Percentiles rank a stretch among this genome's conserved stretches.
phyloP scores from a whole-genome alignment of 345 rosid genomes.

The Psidium friedrichsthalianum region DNA sequence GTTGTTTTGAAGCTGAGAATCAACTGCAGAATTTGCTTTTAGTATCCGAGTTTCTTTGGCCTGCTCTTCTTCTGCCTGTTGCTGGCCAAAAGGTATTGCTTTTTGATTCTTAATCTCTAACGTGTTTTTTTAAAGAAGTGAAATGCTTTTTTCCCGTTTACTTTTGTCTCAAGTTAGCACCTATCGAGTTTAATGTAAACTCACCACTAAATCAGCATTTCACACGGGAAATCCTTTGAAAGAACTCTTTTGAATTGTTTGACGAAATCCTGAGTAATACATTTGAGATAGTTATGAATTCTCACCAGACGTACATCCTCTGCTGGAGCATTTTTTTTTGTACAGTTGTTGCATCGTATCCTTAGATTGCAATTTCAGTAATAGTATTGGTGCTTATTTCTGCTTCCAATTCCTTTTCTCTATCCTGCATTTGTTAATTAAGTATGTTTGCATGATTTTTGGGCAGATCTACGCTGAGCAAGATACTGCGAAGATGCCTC shows the following conservation, averaged over 20 bases:
- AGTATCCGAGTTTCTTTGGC: conserved; percentile 89
- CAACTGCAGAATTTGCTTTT: conserved; percentile 74
- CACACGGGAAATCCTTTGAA: neutral
- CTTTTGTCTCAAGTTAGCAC: neutral
- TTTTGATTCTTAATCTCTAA: neutral
- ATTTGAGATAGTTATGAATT: neutral
- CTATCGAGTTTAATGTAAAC: neutral
- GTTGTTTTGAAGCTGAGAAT: conserved; percentile 89
- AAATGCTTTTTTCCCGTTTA: neutral
- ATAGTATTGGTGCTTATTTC: neutral
- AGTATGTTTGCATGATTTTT: neutral
- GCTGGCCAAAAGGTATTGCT: conserved; percentile 66
- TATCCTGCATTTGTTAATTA: neutral
- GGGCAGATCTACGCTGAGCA: conserved; percentile 48
- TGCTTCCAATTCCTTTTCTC: neutral
- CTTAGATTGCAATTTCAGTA: neutral
- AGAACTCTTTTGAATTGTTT: neutral
- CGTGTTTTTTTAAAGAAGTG: neutral
- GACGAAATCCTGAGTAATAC: neutral
- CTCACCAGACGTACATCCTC: neutral
- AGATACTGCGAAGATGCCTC: conserved; percentile 73
- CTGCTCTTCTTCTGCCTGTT: conserved; percentile 85
- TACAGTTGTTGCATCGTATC: neutral
- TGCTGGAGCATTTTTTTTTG: neutral
- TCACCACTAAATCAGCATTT: neutral